Conservation (phyloP, 2,329 filamentous ascomycete species). For the Fusarium kyushuense region DNA sequence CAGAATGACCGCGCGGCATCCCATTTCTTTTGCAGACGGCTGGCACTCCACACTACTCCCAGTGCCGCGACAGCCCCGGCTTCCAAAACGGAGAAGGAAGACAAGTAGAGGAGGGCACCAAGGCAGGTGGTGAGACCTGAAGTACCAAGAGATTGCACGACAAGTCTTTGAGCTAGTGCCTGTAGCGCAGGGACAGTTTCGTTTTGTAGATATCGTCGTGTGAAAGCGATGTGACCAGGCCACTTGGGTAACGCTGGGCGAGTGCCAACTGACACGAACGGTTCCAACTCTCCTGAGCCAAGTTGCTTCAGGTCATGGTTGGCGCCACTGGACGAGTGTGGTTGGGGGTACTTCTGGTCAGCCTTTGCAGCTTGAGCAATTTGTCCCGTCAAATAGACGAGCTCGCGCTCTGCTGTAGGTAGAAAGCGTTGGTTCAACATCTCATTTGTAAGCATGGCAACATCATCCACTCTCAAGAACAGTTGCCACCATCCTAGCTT, state of each 20-base stretch:
- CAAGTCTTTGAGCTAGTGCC: slow-evolving; percentile 77
- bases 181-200: slow-evolving; percentile 78
- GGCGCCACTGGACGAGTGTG: slow-evolving; percentile 40
- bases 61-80: slow-evolving; percentile 72
- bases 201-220: slow-evolving; percentile 74
- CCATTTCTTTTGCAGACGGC: slow-evolving; percentile 72
- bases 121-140: slow-evolving; percentile 71
- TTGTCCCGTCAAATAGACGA: slow-evolving; percentile 85
- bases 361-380: slow-evolving; percentile 65
- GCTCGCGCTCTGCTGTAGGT: slow-evolving; percentile 78
- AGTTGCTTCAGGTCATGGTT: slow-evolving; percentile 36
- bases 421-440: slow-evolving; percentile 84
- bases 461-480: slow-evolving; percentile 94
- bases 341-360: slow-evolving; percentile 53
- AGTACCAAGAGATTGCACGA: slow-evolving; percentile 80
- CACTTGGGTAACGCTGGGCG: slow-evolving; percentile 63
- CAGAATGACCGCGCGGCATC: slow-evolving; percentile 70
- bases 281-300: slow-evolving; percentile 44
- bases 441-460: slow-evolving; percentile 83
- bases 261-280: slow-evolving; percentile 40
- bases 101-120: slow-evolving; percentile 68
- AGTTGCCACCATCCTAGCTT: slow-evolving; percentile 93
- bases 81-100: slow-evolving; percentile 68
- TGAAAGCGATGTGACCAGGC: slow-evolving; percentile 79
- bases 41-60: slow-evolving; percentile 69